Percentiles rank a stretch among this genome's conserved stretches.
phyloP scores from a whole-genome alignment of 2,329 filamentous ascomycete species.

The Aureobasidium sp. region DNA sequence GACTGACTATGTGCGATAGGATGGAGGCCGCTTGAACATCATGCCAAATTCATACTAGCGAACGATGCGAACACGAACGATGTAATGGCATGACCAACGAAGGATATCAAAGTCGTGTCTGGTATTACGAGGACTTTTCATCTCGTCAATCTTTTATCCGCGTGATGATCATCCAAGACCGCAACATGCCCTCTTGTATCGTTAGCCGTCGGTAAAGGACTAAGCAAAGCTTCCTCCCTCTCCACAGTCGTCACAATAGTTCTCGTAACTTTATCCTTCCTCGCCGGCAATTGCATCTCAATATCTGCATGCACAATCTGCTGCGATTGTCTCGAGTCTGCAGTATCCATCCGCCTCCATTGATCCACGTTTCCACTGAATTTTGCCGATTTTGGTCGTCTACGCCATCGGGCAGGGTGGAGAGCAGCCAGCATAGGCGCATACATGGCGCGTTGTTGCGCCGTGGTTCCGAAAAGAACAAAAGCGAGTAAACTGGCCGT shows the following conservation, averaged over 20 bases:
- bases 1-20: conserved; percentile 22
- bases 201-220: not conserved
- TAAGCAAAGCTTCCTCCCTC: not conserved
- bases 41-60: conserved; percentile 48
- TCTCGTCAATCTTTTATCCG: not conserved
- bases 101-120: not conserved
- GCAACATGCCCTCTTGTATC: not conserved
- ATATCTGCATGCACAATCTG: not conserved
- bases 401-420: not conserved
- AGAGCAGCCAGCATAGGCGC: not conserved
- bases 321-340: not conserved
- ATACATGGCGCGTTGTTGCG: conserved; percentile 15
- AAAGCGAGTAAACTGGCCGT: conserved; percentile 16
- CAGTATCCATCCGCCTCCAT: not conserved
- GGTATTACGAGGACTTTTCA: not conserved
- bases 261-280: not conserved
- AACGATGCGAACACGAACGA: not conserved
- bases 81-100: not conserved
- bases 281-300: conserved; percentile 7
- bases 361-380: not conserved
- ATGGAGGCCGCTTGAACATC: conserved; percentile 52
- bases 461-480: conserved; percentile 19
- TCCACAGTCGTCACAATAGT: not conserved
- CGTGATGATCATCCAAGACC: not conserved
- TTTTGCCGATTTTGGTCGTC: not conserved